These are phyloP conservation scores for Dittrichia graveolens DNA, from an alignment of 129 eudicot species.

Conservation along the genomic window DNA sequence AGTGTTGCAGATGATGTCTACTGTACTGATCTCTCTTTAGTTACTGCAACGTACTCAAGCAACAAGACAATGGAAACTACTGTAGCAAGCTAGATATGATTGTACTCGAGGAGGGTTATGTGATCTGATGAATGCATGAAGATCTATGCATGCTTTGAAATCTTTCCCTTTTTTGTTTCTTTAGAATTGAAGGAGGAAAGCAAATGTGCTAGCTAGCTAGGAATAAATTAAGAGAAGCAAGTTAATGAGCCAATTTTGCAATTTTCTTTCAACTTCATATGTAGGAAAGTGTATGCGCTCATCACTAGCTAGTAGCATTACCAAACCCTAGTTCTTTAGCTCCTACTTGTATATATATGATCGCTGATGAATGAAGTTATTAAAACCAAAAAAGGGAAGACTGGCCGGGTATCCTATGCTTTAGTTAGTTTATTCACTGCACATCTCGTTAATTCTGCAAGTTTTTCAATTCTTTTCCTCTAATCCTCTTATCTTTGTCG, in stretches of 20 bases:
- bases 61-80: conserved; percentile 5
- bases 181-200: conserved; percentile 21
- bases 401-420: conserved; percentile 8
- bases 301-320: conserved; percentile 27
- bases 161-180: conserved; percentile 20
- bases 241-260: conserved; percentile 48
- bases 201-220: conserved; percentile 24
- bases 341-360: conserved; percentile 25
- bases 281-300: conserved; percentile 40
- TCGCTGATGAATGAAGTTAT: background rate
- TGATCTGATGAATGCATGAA: conserved; percentile 12
- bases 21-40: background rate
- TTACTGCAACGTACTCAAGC: conserved; percentile 6
- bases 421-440: background rate
- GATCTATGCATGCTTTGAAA: conserved; percentile 22
- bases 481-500: background rate
- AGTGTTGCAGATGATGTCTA: background rate
- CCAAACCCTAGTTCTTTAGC: conserved; percentile 1
- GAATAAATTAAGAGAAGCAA: conserved; percentile 34
- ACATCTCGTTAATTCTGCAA: background rate
- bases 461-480: background rate
- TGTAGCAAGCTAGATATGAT: background rate
- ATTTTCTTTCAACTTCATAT: conserved; percentile 33
- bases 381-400: background rate
- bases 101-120: background rate